Base-by-base conservation (phyloP, 176 grass and related monocot species). In the Juncus effusus region DNA sequence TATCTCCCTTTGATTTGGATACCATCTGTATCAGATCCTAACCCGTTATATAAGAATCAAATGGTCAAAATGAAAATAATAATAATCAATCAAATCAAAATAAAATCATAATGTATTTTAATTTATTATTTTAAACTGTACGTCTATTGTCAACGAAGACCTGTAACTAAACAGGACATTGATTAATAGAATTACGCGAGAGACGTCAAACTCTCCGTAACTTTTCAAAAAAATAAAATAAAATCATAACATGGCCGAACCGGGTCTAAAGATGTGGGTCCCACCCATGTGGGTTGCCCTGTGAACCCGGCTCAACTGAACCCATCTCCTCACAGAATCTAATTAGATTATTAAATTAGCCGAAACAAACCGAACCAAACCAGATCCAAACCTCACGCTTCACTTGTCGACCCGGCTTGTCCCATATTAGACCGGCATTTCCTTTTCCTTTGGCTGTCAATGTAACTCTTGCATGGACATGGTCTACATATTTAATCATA, bases 251-350 rank as follows among this genome's bases (percentile, higher is more conserved):
- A 15, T 75, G 55, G 4, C 3, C 73, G 2, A 11, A 2, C 40
- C 13, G n/a, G 53, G 13, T 67, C 58, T 54, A 56, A 40, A 66
- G 3, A 63, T 52, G 2, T 6, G 38, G 76, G 72, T 59, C 40
- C 75, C 65, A 9, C 6, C 67, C 77, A 81, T 76, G 80, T 85
- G 86, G 74, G 69, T 59, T 88, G 73, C 54, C 72, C 10, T 37
- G 44, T 52, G 36, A 60, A 56, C 40, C 64, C 53, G 36, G 39
- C 53, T 58, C 50, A 66, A n/a, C 44, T 19, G 75, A 56, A 77
- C 15, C 59, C 35, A 68, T 16, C 75, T 75, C 73, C 73, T 19
- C 53, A 80, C 62, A 67, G 81, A 76, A 88, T 82, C 75, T 72
- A 7, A 28, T 28, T 28, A 28, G 19, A 28, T 28, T 28, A 28